These are phyloP conservation scores for Selaginella moellendorffii DNA, from an alignment of 75 land plant genomes.

Conservation along the genomic window DNA sequence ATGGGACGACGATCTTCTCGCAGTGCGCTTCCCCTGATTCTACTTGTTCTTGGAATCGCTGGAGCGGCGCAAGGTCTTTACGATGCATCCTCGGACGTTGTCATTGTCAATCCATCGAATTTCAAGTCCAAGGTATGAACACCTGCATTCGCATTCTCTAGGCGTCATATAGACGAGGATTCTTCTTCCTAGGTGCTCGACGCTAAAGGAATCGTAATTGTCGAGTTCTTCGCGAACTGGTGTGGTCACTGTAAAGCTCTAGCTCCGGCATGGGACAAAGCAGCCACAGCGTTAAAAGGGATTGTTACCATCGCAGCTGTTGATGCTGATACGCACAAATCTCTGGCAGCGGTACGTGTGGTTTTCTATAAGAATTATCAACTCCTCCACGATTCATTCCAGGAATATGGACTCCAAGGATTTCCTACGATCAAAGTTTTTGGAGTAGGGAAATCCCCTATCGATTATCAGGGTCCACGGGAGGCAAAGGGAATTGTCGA, in stretches of 20 bases:
- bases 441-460: constrained; percentile 71
- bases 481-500: constrained; percentile 88
- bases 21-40: background rate
- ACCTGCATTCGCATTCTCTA: too few relatives aligned
- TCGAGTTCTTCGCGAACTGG: constrained; percentile 96
- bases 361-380: too few relatives aligned
- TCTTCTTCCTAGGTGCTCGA: constrained; percentile 46
- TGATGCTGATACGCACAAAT: constrained; percentile 27
- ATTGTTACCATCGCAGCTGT: constrained; percentile 39
- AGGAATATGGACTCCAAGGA: constrained; percentile 91
- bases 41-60: background rate
- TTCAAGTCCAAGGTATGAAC: constrained; percentile 77
- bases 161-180: background rate
- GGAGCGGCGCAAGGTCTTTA: constrained; percentile 32
- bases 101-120: constrained; percentile 58
- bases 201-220: constrained; percentile 61
- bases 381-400: too few relatives aligned
- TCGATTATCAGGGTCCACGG: constrained; percentile 85
- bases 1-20: background rate
- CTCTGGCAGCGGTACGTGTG: constrained; percentile 22
- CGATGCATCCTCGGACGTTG: constrained; percentile 61
- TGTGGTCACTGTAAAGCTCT: constrained; percentile 92
- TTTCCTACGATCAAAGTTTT: constrained; percentile 95
- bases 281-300: constrained; percentile 72
- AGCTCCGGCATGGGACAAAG: constrained; percentile 82